These are phyloP conservation scores for Reutealis trisperma DNA, from an alignment of 345 rosid species.

Conservation along the genomic window DNA sequence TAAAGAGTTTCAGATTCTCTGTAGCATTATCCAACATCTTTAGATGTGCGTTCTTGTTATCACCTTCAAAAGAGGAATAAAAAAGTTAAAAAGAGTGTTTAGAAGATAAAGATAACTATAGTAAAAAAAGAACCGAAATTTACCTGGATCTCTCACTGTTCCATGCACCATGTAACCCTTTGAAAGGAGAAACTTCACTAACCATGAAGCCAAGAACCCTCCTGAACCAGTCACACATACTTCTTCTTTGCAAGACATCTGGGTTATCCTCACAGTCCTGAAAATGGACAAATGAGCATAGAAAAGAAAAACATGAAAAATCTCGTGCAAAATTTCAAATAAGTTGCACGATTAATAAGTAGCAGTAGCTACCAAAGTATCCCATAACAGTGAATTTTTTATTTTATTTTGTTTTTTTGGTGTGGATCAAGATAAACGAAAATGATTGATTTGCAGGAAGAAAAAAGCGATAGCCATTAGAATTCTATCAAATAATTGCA, in stretches of 20 bases:
- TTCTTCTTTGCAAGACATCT: slow-evolving; percentile 27
- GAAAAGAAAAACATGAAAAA: not conserved
- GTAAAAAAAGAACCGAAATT: not conserved
- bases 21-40: slow-evolving; percentile 28
- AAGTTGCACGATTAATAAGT: no score
- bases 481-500: no score
- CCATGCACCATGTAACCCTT: slow-evolving; percentile 34
- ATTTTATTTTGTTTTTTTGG: no score
- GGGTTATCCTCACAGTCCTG: no score
- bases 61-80: slow-evolving; percentile 17
- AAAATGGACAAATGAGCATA: no score
- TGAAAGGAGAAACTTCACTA: slow-evolving; percentile 58
- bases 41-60: slow-evolving; percentile 33
- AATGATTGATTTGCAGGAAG: no score
- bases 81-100: not conserved
- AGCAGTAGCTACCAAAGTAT: no score
- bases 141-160: slow-evolving; percentile 32
- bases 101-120: not conserved
- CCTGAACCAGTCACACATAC: slow-evolving; percentile 70
- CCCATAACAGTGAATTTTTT: no score
- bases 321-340: no score
- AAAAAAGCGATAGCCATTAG: no score
- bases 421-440: no score
- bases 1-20: slow-evolving; percentile 38
- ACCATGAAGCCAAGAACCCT: slow-evolving; percentile 53